phyloP scores from a whole-genome alignment of 83 land plant genomes.

The Picea abies region DNA sequence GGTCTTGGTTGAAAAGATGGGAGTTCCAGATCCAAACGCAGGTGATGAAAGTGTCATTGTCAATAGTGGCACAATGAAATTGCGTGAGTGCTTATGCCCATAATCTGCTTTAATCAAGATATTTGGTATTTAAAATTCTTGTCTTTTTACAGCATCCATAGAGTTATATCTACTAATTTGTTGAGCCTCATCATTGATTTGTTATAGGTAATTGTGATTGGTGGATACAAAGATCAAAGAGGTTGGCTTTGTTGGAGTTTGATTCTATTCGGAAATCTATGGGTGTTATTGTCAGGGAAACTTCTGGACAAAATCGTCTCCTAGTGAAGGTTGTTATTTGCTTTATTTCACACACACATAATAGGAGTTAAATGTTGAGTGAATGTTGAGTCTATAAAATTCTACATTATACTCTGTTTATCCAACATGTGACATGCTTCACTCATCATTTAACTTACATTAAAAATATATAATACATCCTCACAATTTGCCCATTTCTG shows the following conservation, averaged over 20 bases:
- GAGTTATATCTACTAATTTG: not conserved
- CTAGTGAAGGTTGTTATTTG: slow-evolving; percentile 33
- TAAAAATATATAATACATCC: not conserved
- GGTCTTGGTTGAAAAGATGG: slow-evolving; percentile 70
- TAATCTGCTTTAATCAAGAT: not conserved
- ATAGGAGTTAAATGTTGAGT: no score
- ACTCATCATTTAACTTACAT: not conserved
- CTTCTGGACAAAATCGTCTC: slow-evolving; percentile 38
- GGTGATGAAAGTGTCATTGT: slow-evolving; percentile 30
- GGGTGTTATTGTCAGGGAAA: slow-evolving; percentile 74
- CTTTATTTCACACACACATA: slow-evolving; percentile 13
- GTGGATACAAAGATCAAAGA: slow-evolving; percentile 67
- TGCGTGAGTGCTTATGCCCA: slow-evolving; percentile 45
- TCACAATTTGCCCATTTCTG: not conserved
- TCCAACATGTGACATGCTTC: not conserved
- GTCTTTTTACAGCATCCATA: not conserved
- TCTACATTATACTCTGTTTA: not conserved
- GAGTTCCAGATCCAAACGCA: slow-evolving; percentile 70
- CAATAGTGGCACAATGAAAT: slow-evolving; percentile 35
- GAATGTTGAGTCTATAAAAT: not conserved
- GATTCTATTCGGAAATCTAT: slow-evolving; percentile 90
- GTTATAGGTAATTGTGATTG: slow-evolving; percentile 73
- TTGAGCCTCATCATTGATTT: not conserved
- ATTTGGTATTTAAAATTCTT: not conserved
- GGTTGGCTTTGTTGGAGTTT: slow-evolving; percentile 86